A percentile compares a stretch with the other conserved stretches of the same genome.
Conservation (phyloP, 2,329 filamentous ascomycete species). For the Sarocladiaceae sp. region DNA sequence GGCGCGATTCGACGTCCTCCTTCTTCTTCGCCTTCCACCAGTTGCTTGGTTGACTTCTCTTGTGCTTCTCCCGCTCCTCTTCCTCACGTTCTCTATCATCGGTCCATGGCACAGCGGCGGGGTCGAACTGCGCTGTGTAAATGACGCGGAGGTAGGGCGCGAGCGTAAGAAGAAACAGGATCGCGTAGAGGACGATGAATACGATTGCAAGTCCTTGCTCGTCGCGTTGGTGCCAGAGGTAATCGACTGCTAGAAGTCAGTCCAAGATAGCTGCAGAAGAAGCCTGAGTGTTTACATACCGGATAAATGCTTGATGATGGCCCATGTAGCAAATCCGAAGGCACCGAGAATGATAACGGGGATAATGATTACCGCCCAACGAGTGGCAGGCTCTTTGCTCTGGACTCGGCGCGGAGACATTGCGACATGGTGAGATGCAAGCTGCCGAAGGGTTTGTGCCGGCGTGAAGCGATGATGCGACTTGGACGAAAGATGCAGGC, state of each 20-base stretch:
- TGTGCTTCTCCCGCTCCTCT: constrained; percentile 12
- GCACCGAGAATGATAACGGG: constrained; percentile 61
- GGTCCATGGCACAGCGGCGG: constrained; percentile 66
- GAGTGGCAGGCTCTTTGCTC: constrained; percentile 21
- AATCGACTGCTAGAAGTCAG: constrained; percentile 50
- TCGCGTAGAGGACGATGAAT: constrained; percentile 65
- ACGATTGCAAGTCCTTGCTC: constrained; percentile 55
- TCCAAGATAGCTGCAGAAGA: constrained; percentile 8
- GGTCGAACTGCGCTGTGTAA: constrained; percentile 59
- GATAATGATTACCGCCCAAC: constrained; percentile 48
- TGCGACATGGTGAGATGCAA: constrained; percentile 20
- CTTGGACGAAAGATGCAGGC: not conserved
- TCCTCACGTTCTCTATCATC: constrained; percentile 22
- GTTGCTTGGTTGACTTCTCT: not conserved
- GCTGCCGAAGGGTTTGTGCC: constrained; percentile 10
- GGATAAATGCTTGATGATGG: constrained; percentile 60
- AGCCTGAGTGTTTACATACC: constrained; percentile 41
- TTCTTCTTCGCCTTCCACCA: constrained; percentile 15
- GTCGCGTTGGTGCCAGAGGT: constrained; percentile 50
- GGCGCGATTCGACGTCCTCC: constrained; percentile 19
- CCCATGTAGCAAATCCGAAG: constrained; percentile 66
- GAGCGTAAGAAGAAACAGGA: constrained; percentile 62
- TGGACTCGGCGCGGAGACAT: constrained; percentile 22
- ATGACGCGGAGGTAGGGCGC: constrained; percentile 66
- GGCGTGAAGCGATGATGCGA: not conserved